Conservation (phyloP, 2,329 filamentous ascomycete genomes). For the Fonsecaea nubica region DNA sequence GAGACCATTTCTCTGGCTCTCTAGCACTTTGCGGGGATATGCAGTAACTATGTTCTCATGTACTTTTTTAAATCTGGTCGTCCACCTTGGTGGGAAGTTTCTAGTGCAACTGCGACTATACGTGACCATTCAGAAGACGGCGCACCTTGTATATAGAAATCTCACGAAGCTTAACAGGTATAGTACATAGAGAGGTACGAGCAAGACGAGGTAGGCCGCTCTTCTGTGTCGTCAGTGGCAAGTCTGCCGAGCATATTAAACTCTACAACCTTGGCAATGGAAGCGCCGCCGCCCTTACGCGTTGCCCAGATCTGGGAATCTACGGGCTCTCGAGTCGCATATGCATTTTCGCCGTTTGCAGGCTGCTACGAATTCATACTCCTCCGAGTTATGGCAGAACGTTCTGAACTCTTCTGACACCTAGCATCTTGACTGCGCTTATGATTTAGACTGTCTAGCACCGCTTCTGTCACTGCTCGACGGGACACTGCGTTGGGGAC, state of each 20-base stretch:
- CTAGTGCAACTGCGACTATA: too few species aligned
- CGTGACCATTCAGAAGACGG: too few species aligned
- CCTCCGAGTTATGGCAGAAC: slow-evolving; percentile 10
- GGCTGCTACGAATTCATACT: slow-evolving; percentile 14
- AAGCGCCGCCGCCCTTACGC: slow-evolving; percentile 7
- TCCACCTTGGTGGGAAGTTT: too few species aligned
- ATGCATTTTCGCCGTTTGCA: slow-evolving; percentile 20
- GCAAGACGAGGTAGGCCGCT: too few species aligned
- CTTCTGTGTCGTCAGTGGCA: not conserved
- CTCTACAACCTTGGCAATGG: not conserved
- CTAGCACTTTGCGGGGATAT: too few species aligned
- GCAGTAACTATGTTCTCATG: too few species aligned
- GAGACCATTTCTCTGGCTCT: too few species aligned
- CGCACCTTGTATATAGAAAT: too few species aligned
- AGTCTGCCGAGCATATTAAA: not conserved
- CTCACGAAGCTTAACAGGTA: too few species aligned
- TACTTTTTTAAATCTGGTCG: too few species aligned
- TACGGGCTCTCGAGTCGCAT: slow-evolving; percentile 11
- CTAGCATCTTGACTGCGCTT: slow-evolving; percentile 5
- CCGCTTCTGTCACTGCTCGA: slow-evolving; percentile 15
- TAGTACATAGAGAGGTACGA: too few species aligned
- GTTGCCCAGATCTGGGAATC: slow-evolving; percentile 16
- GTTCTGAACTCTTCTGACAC: slow-evolving; percentile 2
- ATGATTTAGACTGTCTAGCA: slow-evolving; percentile 2
- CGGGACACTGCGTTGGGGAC: slow-evolving; percentile 17